These are phyloP conservation scores for Larix sibirica DNA, from an alignment of 83 land plant genomes.

Conservation along the genomic window DNA sequence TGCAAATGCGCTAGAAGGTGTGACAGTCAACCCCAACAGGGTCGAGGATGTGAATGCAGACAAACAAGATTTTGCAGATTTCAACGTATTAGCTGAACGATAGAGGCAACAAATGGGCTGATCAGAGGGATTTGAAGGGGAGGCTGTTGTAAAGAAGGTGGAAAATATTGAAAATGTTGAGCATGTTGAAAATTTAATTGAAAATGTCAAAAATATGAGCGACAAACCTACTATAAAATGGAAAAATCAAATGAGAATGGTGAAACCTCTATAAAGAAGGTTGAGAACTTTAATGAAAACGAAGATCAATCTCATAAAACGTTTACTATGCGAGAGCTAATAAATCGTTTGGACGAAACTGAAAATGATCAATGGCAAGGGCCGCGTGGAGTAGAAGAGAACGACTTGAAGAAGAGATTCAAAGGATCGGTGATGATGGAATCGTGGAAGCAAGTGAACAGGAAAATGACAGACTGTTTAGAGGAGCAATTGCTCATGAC, in stretches of 20 bases:
- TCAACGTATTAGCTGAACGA: not conserved
- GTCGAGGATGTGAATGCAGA: not conserved
- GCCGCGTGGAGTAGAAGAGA: not conserved
- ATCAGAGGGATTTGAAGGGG: not conserved
- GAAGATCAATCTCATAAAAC: not conserved
- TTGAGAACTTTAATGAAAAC: not conserved
- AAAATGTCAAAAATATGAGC: no score
- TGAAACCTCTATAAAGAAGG: not conserved
- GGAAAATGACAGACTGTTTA: not conserved
- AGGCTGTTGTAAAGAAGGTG: no score
- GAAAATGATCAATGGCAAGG: not conserved
- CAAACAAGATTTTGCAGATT: constrained; percentile 1
- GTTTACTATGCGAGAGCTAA: constrained; percentile 12
- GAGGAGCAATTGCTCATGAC: not conserved
- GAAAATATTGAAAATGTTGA: no score
- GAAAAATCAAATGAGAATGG: no score
- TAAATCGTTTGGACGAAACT: not conserved
- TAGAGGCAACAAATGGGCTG: not conserved
- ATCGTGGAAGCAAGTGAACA: not conserved
- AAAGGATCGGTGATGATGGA: not conserved
- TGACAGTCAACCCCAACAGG: not conserved
- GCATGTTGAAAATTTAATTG: no score
- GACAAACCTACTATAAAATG: no score
- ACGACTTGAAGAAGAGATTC: not conserved
- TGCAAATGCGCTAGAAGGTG: not conserved